Percentiles rank a stretch among this genome's conserved stretches.
Conservation (phyloP, 306 rosid genomes). For the Sindora glabra region DNA sequence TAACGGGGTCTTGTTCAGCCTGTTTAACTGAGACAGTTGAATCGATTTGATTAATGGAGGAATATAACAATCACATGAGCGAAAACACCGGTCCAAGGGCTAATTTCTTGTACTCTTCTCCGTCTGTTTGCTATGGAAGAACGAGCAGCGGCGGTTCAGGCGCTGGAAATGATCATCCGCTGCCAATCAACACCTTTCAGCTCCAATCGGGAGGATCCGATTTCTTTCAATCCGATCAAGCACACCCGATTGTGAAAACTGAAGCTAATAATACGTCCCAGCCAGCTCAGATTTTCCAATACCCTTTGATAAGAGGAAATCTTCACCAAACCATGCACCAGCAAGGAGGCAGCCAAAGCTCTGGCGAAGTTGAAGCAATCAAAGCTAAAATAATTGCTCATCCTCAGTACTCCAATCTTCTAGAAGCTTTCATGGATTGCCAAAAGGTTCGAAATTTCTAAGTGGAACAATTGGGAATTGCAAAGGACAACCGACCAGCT, state of each 20-base stretch:
- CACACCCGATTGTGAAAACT: slow-evolving; percentile 47
- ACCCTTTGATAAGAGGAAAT: slow-evolving; percentile 4
- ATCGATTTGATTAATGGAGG: slow-evolving; percentile 38
- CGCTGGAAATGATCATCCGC: slow-evolving; percentile 19
- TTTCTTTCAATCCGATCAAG: slow-evolving; percentile 39
- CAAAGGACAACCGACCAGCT: too few species aligned
- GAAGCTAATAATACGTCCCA: slow-evolving; percentile 52
- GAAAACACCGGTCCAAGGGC: slow-evolving; percentile 50
- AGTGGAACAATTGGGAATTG: too few species aligned
- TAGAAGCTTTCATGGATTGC: slow-evolving; percentile 94
- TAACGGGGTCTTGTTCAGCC: neutral
- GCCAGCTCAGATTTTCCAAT: slow-evolving; percentile 48
- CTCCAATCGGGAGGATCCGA: slow-evolving; percentile 56
- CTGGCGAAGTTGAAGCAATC: slow-evolving; percentile 60
- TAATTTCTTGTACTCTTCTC: slow-evolving; percentile 62
- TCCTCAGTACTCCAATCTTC: slow-evolving; percentile 79
- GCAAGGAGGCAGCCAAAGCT: slow-evolving; percentile 6
- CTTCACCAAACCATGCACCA: slow-evolving; percentile 7
- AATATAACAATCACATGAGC: slow-evolving; percentile 48
- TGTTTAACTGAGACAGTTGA: neutral
- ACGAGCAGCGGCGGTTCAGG: slow-evolving; percentile 14
- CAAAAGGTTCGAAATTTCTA: slow-evolving; percentile 52
- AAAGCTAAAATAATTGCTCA: slow-evolving; percentile 90
- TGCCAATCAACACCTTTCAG: slow-evolving; percentile 44
- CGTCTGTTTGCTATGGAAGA: slow-evolving; percentile 34